Base-by-base conservation (phyloP, 352 stramenopile genomes). In the Pythium sp. region DNA sequence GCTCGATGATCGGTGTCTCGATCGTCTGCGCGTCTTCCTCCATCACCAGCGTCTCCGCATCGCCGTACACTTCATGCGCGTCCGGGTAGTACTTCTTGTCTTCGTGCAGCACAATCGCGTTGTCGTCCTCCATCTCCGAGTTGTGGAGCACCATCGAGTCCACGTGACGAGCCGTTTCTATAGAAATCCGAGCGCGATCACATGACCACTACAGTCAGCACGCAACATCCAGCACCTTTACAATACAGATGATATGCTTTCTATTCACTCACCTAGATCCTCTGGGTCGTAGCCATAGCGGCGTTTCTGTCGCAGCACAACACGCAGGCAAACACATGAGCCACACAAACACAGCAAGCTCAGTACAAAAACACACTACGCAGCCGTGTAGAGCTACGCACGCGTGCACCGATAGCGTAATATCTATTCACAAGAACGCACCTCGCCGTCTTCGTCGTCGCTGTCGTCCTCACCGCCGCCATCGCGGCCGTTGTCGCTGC, bases 31-130 rank as follows among this genome's bases (percentile, higher is more conserved):
- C 95, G 84, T 99, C 98, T 76, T 99, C 98, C 74, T 99, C 98
- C 75, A 99, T 94, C 15, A 99, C 97, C 3, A 99, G 86, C 38
- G 97, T 99, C 65, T 99, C 95, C 3, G 93, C 97, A 53, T 98
- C 97, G 14, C 95, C 94, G 76, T 97, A 99, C 20, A 99, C 94
- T 66, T 99, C 93, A 58, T 97, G 81, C 5, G 97, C 97, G 3
- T 98, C 96, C 18, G 98, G 97, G 79, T 99, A 99, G 71, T 99
- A 99, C 65, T 99, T 92, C 79, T 99, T 99, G 80, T 99, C 98
- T 79, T 99, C 98, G 69, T 99, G 97, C 38, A 99, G 82, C n/a
- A 99, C 96, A 72, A 99, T 99, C 1, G 93, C 91, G 57, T 83
- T 80, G 18, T 90, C 90, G 62, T 97, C 86, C n/a, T 90, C 89